Base-by-base conservation (phyloP, 164 flowering plant genomes). In the Euptelea pleiosperma region DNA sequence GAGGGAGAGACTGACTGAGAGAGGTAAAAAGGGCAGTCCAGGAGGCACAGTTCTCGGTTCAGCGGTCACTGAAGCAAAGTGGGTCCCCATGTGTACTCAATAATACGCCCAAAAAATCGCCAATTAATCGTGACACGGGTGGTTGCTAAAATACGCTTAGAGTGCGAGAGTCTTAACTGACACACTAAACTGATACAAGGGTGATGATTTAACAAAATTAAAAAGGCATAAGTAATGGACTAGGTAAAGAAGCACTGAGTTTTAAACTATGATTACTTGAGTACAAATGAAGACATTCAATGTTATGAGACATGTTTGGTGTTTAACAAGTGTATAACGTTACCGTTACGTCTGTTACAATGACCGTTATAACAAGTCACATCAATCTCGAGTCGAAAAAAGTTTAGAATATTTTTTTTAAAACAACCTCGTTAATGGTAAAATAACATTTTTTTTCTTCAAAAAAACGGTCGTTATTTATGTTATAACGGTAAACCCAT, bases 211-310 rank as follows among this genome's bases (percentile, higher is more conserved):
- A 3, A 31, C 16, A 31, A 52, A 26, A 30, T 8, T 48, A 16
- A 48, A 25, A 48, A 28, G 31, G 31, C 7, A 25, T 28, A 28
- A 15, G 34, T 15, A 48, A 4, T 22, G 1, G 12, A 48, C 14
- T 28, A 8, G 33, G 31, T 48, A 50, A 50, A 50, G 12, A 16
- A 50, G 7, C 12, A 30, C 29, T 15, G n/a, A n/a, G n/a, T n/a
- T n/a, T n/a, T 25, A 25, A n/a, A 8, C 15, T 19, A 24, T 28
- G 52, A 48, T 48, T 48, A 48, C 33, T 48, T 48, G 52, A 48
- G 52, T 48, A 11, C 7, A 26, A 48, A 5, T 48, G 28, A 48
- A 48, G 52, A 26, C 26, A 25, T 26, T 48, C 28, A 48, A 48
- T 48, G 16, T 48, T 48, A 25, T 48, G 5, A 15, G 0, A n/a